phyloP scores from a whole-genome alignment of 176 grass and related monocot species.

The Ensete glaucum region DNA sequence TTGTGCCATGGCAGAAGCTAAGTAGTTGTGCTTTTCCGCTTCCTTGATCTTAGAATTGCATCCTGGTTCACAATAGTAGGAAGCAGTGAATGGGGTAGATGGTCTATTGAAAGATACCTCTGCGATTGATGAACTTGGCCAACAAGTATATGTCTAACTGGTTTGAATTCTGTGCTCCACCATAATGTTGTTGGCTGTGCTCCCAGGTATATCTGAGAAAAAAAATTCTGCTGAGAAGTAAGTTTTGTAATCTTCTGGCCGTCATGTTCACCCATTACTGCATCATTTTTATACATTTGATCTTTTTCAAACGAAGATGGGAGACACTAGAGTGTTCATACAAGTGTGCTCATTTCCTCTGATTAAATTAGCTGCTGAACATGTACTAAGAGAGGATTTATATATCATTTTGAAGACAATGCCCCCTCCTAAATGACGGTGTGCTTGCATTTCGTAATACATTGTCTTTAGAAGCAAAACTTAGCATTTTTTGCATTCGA shows the following conservation, averaged over 20 bases:
- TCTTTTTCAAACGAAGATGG: constrained; percentile 21
- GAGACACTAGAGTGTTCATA: constrained; percentile 17
- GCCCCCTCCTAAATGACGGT: too few species aligned
- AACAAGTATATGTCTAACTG: not conserved
- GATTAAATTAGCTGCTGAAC: constrained; percentile 11
- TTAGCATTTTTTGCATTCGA: constrained; percentile 19
- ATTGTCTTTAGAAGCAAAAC: constrained; percentile 8
- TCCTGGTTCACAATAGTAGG: not conserved
- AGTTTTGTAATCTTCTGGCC: not conserved
- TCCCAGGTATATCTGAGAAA: constrained; percentile 11
- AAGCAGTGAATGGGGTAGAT: not conserved
- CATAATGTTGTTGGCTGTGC: not conserved
- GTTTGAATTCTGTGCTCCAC: constrained; percentile 5
- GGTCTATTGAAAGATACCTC: not conserved
- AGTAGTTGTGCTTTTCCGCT: constrained; percentile 13
- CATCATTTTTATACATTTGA: constrained; percentile 18
- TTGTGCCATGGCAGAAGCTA: constrained; percentile 27
- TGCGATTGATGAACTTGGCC: not conserved
- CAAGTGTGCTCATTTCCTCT: not conserved
- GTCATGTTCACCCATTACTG: constrained; percentile 4
- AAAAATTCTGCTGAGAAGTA: not conserved
- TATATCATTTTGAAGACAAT: too few species aligned
- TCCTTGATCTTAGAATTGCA: constrained; percentile 18
- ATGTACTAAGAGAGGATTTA: too few species aligned
- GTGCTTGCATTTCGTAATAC: constrained; percentile 19